Evolutionary conservation across 1,284 basidiomycete species (phyloP).

Genomic region (Microbotryum lychnidis-dioicae): DNA sequence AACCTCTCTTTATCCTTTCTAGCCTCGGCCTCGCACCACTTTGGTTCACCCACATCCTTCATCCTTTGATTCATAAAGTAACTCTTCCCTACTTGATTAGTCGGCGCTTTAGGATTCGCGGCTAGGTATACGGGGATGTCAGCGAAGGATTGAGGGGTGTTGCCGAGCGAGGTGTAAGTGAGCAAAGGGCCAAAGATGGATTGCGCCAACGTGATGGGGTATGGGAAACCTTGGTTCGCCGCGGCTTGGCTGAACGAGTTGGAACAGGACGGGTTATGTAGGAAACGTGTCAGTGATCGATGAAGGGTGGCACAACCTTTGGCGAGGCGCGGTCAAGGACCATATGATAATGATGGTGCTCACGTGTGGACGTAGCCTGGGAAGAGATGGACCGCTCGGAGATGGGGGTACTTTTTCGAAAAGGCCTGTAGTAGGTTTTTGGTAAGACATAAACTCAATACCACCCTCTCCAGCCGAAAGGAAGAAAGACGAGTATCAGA

Average conservation of each 20-base stretch:
- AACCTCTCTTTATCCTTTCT: constrained; percentile 1
- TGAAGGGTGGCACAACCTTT: neutral
- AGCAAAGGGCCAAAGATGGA: constrained; percentile 31
- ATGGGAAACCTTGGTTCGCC: constrained; percentile 36
- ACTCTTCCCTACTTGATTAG: neutral
- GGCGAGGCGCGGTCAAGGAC: neutral
- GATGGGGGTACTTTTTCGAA: constrained; percentile 12
- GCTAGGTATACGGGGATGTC: constrained; percentile 35
- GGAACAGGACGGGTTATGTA: constrained; percentile 8
- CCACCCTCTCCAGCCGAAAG: no score
- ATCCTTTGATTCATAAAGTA: constrained; percentile 15
- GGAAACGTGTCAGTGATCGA: neutral
- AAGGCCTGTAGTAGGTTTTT: constrained; percentile 9
- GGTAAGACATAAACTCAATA: no score
- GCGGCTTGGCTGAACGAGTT: constrained; percentile 35
- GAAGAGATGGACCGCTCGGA: constrained; percentile 22
- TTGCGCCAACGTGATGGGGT: constrained; percentile 32
- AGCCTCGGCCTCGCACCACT: constrained; percentile 12
- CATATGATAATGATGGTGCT: neutral
- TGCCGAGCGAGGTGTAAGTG: constrained; percentile 28
- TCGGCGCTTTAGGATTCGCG: constrained; percentile 18
- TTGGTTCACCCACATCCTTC: constrained; percentile 16
- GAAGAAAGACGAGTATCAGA: neutral
- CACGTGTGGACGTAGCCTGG: constrained; percentile 20
- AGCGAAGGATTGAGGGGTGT: constrained; percentile 31